Conservation (phyloP, 768 basidiomycete genomes). For the Kwoniella bestiolae region DNA sequence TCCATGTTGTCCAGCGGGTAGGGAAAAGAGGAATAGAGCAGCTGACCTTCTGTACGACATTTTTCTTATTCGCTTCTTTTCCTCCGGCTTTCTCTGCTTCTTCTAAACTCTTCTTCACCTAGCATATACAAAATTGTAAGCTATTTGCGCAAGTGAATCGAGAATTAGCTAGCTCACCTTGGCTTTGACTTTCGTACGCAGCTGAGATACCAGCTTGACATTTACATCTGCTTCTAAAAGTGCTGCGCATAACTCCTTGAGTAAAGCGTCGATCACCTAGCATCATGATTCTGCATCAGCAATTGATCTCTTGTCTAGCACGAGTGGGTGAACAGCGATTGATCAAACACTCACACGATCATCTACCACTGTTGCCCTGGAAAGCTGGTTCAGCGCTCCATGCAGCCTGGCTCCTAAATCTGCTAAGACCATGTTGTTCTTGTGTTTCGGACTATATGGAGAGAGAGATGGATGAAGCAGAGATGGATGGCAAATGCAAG, state of each 20-base stretch:
- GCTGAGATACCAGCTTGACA: constrained; percentile 86
- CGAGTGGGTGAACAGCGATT: too few relatives aligned
- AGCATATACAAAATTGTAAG: constrained; percentile 9
- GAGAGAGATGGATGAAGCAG: background rate
- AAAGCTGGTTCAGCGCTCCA: constrained; percentile 86
- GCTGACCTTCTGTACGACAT: constrained; percentile 85
- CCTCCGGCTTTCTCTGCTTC: constrained; percentile 73
- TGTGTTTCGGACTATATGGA: background rate
- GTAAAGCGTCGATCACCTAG: constrained; percentile 87
- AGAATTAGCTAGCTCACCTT: constrained; percentile 65
- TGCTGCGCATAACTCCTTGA: constrained; percentile 94
- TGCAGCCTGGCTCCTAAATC: constrained; percentile 94
- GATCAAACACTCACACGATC: constrained; percentile 69
- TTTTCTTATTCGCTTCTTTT: constrained; percentile 80
- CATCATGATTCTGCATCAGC: background rate
- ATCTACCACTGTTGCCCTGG: constrained; percentile 82
- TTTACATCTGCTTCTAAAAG: constrained; percentile 97
- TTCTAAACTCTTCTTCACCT: constrained; percentile 55
- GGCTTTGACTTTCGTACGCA: constrained; percentile 85
- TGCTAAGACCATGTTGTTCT: constrained; percentile 80
- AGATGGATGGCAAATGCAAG: background rate
- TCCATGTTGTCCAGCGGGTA: background rate
- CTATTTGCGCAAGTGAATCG: background rate
- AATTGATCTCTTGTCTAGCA: too few relatives aligned
- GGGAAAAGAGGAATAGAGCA: background rate